Percentiles rank a stretch among this genome's conserved stretches.
Conservation (phyloP, 805 yeast genomes). For the Metschnikowia lunata region DNA sequence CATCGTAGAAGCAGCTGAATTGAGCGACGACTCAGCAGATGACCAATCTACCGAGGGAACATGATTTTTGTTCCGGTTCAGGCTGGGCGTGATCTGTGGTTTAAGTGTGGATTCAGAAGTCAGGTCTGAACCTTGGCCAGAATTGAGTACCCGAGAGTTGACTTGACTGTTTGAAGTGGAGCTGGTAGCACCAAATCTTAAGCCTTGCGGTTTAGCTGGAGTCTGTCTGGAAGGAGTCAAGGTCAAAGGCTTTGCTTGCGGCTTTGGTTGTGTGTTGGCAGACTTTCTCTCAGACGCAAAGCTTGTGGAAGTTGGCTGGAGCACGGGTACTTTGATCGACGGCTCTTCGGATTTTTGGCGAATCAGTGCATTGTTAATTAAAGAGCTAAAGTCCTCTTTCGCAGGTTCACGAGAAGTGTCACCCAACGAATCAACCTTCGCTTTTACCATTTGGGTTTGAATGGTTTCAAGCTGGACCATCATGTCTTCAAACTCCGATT, state of each 20-base stretch:
- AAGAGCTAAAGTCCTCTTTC: slow-evolving; percentile 23
- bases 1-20: neutral
- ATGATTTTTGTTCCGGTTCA: too few species aligned
- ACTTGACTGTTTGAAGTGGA: slow-evolving; percentile 1
- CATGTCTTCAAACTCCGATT: slow-evolving; percentile 29
- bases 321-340: slow-evolving; percentile 21
- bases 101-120: too few species aligned
- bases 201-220: neutral
- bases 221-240: slow-evolving; percentile 5
- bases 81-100: too few species aligned
- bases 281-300: neutral
- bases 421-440: slow-evolving; percentile 9
- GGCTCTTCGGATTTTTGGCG: slow-evolving; percentile 22
- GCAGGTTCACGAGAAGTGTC: slow-evolving; percentile 2
- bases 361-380: slow-evolving; percentile 28
- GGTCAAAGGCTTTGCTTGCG: slow-evolving; percentile 6
- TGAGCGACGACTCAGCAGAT: slow-evolving; percentile 3
- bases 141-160: neutral
- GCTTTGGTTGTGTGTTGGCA: neutral
- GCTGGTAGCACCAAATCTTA: slow-evolving; percentile 10
- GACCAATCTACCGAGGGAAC: slow-evolving; percentile 4
- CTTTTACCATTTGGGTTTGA: slow-evolving; percentile 4
- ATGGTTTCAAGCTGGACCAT: slow-evolving; percentile 15
- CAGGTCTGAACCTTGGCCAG: too few species aligned
- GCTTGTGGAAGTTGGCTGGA: slow-evolving; percentile 7